Evolutionary conservation across 1,284 basidiomycete species (phyloP).

Genomic region (Porodaedalea pini): DNA sequence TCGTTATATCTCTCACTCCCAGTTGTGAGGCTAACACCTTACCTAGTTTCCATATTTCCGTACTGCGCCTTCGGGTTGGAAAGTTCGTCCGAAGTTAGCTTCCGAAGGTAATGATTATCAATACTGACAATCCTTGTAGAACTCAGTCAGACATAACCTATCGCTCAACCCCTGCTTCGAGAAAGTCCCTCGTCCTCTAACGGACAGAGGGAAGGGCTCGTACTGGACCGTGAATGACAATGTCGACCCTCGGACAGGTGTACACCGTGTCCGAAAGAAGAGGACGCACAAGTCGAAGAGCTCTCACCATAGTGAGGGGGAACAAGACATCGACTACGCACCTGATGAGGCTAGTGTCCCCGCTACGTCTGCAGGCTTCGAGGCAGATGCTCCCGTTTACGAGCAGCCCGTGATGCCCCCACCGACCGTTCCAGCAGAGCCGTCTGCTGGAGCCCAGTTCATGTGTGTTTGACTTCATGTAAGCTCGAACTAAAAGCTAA

Average conservation of each 20-base stretch:
- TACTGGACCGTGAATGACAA: slow-evolving; percentile 88
- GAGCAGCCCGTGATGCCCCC: slow-evolving; percentile 10
- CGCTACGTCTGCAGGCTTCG: not conserved
- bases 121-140: slow-evolving; percentile 43
- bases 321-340: slow-evolving; percentile 54
- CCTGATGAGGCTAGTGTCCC: slow-evolving; percentile 25
- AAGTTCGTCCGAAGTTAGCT: slow-evolving; percentile 47
- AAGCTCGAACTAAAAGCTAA: not conserved
- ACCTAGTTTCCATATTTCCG: slow-evolving; percentile 79
- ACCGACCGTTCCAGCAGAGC: slow-evolving; percentile 1
- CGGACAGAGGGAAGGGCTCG: slow-evolving; percentile 82
- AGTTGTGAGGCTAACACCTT: not conserved
- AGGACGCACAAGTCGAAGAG: slow-evolving; percentile 38
- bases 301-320: slow-evolving; percentile 33
- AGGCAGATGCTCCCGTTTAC: not conserved
- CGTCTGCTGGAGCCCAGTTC: not conserved
- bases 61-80: slow-evolving; percentile 79
- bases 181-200: slow-evolving; percentile 84
- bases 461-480: not conserved
- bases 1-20: slow-evolving; percentile 9
- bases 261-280: slow-evolving; percentile 80
- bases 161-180: slow-evolving; percentile 92
- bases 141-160: slow-evolving; percentile 92
- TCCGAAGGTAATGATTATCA: not conserved
- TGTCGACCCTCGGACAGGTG: slow-evolving; percentile 80